Evolutionary conservation across 2,329 filamentous ascomycete genomes (phyloP).

Genomic region (Gaeumannomyces sp.): DNA sequence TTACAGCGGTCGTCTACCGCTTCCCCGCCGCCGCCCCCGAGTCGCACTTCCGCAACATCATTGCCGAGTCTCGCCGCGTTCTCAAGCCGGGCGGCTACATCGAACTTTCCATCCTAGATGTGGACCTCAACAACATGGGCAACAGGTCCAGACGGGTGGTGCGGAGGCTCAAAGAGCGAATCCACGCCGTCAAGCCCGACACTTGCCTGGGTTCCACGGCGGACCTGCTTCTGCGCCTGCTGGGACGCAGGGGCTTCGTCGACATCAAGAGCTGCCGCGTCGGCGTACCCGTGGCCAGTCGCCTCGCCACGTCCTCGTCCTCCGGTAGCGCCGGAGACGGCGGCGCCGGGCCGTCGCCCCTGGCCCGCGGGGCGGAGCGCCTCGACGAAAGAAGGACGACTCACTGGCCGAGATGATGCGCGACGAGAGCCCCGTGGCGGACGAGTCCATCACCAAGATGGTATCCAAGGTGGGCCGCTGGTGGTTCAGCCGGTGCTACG

Average conservation of each 20-base stretch:
- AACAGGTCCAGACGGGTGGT: constrained; percentile 62
- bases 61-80: constrained; percentile 71
- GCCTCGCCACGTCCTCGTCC: constrained; percentile 34
- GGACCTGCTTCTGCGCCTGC: constrained; percentile 57
- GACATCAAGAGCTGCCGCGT: constrained; percentile 71
- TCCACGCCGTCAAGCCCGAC: constrained; percentile 50
- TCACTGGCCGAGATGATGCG: constrained; percentile 67
- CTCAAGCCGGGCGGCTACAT: constrained; percentile 72
- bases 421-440: constrained; percentile 61
- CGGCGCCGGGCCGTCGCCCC: constrained; percentile 17
- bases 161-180: constrained; percentile 61
- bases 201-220: constrained; percentile 54
- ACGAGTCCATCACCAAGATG: constrained; percentile 86
- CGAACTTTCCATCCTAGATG: constrained; percentile 71
- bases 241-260: constrained; percentile 64
- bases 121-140: constrained; percentile 80
- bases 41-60: constrained; percentile 60
- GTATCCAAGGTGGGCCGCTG: constrained; percentile 88
- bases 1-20: constrained; percentile 68
- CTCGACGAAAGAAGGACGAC: constrained; percentile 34
- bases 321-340: constrained; percentile 17
- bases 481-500: constrained; percentile 96
- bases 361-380: constrained; percentile 13
- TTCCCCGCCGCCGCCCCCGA: constrained; percentile 68
- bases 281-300: constrained; percentile 64